Base-by-base conservation (phyloP, 257 asterid species). In the Jaltomata sinuosa region DNA sequence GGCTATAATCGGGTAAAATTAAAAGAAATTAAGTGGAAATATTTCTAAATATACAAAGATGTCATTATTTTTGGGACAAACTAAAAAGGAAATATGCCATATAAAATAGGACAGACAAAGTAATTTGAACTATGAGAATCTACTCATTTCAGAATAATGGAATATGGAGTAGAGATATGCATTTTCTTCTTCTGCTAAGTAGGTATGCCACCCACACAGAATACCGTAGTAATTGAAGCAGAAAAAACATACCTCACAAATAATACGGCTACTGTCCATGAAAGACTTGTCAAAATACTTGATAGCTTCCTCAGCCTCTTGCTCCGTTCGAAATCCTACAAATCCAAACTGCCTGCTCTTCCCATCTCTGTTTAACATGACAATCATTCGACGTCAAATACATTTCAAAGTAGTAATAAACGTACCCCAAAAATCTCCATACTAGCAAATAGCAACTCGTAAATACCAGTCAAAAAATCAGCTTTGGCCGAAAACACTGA, bases 271-370 rank as follows among this genome's bases (percentile, higher is more conserved):
- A 83, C 93, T 92, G 87, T 92, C 94, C 93, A 95, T 80, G 91
- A 87, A 95, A 61, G 98, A 92, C 38, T 84, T 92, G 85, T 95
- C 83, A 87, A 94, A 95, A 89, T 88, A 93, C 80, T 89, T 91
- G 29, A 92, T 81, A 84, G 98, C 96, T 80, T 86, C 91, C 83
- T 88, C 85, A 0, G 98, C 97, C 90, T 95, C 99, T 65, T 88
- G 89, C 85, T 91, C 98, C 0, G 94, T 91, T 87, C 98, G 90
- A 81, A 79, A 95, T 53, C 98, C 99, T 38, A 95, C 92, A 88
- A 93, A 95, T 80, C 95, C 99, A 71, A 95, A 95, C 65, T 94
- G 97, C 85, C 99, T 89, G 87, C 95, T 94, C 90, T 90, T 94
- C 61, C 99, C 98, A 81, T 96, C 98, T 87, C 99, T 96, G 95